These are phyloP conservation scores for Corchorus capsularis DNA, from an alignment of 345 rosid species.

Conservation along the genomic window DNA sequence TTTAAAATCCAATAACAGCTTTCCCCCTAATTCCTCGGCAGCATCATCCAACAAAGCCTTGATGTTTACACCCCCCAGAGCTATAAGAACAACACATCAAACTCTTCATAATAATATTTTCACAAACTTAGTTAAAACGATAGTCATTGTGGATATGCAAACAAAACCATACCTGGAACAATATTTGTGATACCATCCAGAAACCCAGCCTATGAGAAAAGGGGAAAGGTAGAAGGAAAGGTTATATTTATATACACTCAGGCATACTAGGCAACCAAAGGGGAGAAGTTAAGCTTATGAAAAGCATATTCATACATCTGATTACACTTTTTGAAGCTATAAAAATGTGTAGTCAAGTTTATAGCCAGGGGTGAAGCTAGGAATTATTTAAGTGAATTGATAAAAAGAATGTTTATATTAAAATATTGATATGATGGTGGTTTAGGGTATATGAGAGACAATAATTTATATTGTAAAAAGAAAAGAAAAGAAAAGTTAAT, in stretches of 20 bases:
- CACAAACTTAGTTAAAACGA: neutral
- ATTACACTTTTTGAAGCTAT: neutral
- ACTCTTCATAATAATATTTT: neutral
- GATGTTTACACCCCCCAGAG: constrained; percentile 82
- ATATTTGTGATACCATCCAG: constrained; percentile 85
- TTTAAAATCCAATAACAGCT: constrained; percentile 68
- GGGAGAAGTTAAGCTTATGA: neutral
- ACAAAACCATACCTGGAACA: constrained; percentile 66
- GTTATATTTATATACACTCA: neutral
- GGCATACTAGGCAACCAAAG: neutral
- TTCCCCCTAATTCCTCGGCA: constrained; percentile 77
- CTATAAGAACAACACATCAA: constrained; percentile 37
- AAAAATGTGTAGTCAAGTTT: neutral
- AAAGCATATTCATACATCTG: neutral
- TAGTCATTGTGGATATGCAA: neutral
- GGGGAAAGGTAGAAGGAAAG: neutral
- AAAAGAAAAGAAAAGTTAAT: no score
- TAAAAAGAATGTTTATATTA: no score
- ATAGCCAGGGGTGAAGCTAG: neutral
- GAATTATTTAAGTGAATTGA: no score
- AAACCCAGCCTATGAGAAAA: constrained; percentile 70
- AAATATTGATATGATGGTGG: no score
- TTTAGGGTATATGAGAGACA: no score
- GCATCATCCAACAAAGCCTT: constrained; percentile 77
- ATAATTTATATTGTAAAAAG: no score